These are phyloP conservation scores for Colletotrichum ledebouriae DNA, from an alignment of 2,329 filamentous ascomycete genomes.

Conservation along the genomic window DNA sequence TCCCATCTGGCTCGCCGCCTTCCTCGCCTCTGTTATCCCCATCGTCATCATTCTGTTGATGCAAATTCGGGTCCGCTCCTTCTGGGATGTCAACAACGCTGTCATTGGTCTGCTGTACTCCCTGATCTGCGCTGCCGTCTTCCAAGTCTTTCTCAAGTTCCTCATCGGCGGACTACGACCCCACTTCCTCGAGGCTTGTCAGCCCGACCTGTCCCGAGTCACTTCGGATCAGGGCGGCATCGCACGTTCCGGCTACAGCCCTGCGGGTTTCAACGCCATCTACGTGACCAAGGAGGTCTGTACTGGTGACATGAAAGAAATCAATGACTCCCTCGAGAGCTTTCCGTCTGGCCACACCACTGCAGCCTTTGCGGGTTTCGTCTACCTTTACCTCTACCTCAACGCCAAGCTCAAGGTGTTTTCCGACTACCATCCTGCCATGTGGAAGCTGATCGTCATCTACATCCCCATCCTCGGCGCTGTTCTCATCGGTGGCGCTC, in stretches of 20 bases:
- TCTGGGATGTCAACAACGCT: constrained; percentile 80
- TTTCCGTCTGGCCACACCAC: constrained; percentile 83
- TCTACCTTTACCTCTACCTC: constrained; percentile 79
- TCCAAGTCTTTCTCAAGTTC: constrained; percentile 83
- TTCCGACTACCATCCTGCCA: constrained; percentile 77
- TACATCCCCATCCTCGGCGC: constrained; percentile 78
- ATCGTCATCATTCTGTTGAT: constrained; percentile 74
- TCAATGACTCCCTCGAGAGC: constrained; percentile 78
- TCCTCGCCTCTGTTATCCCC: constrained; percentile 75
- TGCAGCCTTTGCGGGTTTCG: constrained; percentile 78
- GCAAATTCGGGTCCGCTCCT: constrained; percentile 76
- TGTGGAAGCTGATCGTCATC: constrained; percentile 78
- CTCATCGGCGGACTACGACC: constrained; percentile 81
- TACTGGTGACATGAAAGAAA: constrained; percentile 73
- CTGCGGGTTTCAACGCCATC: constrained; percentile 67
- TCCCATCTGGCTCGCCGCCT: constrained; percentile 77
- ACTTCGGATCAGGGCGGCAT: constrained; percentile 59
- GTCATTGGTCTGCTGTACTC: constrained; percentile 77
- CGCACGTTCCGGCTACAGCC: constrained; percentile 57
- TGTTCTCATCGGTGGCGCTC: constrained; percentile 74
- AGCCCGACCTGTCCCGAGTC: constrained; percentile 66
- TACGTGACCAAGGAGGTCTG: constrained; percentile 80
- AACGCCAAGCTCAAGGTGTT: constrained; percentile 85
- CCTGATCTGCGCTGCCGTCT: constrained; percentile 78
- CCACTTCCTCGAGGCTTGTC: constrained; percentile 79